phyloP scores from a whole-genome alignment of 257 asterid genomes.

The Nicotiana knightiana region DNA sequence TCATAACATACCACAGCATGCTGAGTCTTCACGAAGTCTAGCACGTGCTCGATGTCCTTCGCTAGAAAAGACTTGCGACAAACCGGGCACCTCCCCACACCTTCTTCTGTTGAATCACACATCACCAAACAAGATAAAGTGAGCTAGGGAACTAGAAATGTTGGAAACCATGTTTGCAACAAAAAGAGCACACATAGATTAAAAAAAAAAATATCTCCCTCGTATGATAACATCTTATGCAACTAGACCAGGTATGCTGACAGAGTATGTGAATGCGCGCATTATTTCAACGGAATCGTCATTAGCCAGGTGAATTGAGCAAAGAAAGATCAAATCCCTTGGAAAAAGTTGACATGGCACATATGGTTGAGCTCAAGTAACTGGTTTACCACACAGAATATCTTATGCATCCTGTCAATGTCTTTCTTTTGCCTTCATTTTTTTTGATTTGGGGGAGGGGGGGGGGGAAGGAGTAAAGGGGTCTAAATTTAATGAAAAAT shows the following conservation, averaged over 20 bases:
- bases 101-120: conserved; percentile 38
- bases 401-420: not conserved
- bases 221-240: not conserved
- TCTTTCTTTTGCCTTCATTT: not conserved
- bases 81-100: conserved; percentile 65
- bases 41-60: conserved; percentile 80
- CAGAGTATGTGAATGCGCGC: not conserved
- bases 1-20: not conserved
- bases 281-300: not conserved
- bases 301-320: not conserved
- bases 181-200: not conserved
- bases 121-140: conserved; percentile 34
- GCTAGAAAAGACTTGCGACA: conserved; percentile 77
- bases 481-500: not conserved
- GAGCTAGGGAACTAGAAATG: not conserved
- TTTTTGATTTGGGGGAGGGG: not conserved
- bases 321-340: not conserved
- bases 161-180: not conserved
- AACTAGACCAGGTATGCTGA: not conserved
- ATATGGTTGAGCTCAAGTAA: not conserved
- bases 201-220: not conserved
- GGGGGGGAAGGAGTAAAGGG: not conserved
- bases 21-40: conserved; percentile 58
- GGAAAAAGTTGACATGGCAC: not conserved
- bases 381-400: not conserved